Percentiles rank a stretch among this genome's conserved stretches.
Conservation (phyloP, 331 rosid genomes). For the Pyracantha coccinea region DNA sequence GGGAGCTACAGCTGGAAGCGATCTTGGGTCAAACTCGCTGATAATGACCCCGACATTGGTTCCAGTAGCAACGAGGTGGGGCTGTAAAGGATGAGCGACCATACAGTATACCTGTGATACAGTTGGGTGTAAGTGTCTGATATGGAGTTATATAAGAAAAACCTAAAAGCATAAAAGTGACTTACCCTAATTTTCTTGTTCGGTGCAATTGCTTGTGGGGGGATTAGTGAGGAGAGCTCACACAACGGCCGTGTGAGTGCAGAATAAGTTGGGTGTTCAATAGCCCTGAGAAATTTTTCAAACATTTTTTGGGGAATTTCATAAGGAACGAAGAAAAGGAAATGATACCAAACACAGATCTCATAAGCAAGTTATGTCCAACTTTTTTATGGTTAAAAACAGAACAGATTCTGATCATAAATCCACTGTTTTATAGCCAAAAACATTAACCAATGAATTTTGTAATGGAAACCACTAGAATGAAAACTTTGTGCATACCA, state of each 20-base stretch:
- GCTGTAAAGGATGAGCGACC: constrained; percentile 87
- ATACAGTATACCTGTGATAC: constrained; percentile 80
- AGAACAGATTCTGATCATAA: neutral
- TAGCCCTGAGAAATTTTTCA: constrained; percentile 24
- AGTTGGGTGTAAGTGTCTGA: neutral
- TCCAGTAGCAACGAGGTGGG: constrained; percentile 97
- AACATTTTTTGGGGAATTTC: constrained; percentile 3
- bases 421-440: neutral
- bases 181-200: constrained; percentile 94
- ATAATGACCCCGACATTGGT: constrained; percentile 91
- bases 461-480: neutral
- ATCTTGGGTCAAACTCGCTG: constrained; percentile 90
- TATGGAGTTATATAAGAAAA: neutral
- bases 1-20: constrained; percentile 97
- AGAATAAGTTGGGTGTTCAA: constrained; percentile 85
- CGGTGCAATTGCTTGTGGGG: constrained; percentile 83
- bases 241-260: constrained; percentile 98
- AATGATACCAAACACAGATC: neutral
- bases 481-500: constrained; percentile 44
- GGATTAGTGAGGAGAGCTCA: constrained; percentile 86
- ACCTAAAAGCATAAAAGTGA: constrained; percentile 1
- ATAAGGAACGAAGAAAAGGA: neutral
- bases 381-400: neutral
- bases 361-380: neutral
- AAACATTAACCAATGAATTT: neutral